These are phyloP conservation scores for Colletotrichum sojae DNA, from an alignment of 2,329 filamentous ascomycete genomes.

Conservation along the genomic window DNA sequence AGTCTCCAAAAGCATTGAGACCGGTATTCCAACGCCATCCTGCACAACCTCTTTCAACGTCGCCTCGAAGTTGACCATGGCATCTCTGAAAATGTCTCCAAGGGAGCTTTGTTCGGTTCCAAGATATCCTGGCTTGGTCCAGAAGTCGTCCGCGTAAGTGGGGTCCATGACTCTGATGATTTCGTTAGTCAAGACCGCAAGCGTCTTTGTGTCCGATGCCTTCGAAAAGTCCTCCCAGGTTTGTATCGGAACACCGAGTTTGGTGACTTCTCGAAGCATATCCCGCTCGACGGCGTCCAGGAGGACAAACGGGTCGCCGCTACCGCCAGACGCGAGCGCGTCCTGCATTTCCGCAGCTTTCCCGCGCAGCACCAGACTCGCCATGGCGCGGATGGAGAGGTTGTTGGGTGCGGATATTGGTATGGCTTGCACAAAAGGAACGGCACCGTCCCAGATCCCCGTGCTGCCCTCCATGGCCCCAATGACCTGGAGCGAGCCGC, in stretches of 20 bases:
- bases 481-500: conserved; percentile 43
- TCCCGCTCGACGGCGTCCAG: conserved; percentile 13
- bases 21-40: background rate
- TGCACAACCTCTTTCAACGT: conserved; percentile 4
- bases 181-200: conserved; percentile 2
- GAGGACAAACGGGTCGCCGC: conserved; percentile 16
- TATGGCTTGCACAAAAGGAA: conserved; percentile 42
- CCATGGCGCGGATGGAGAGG: conserved; percentile 35
- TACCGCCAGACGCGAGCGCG: conserved; percentile 34
- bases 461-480: conserved; percentile 43
- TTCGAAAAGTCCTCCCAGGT: conserved; percentile 37
- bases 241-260: conserved; percentile 26
- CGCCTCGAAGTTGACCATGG: conserved; percentile 20
- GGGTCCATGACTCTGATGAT: conserved; percentile 29
- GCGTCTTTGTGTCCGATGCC: conserved; percentile 7
- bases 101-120: conserved; percentile 38
- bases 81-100: conserved; percentile 31
- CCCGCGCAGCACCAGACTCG: conserved; percentile 19
- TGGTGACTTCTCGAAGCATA: conserved; percentile 26
- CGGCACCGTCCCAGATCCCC: conserved; percentile 45
- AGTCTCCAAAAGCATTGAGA: conserved; percentile 1
- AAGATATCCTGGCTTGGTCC: conserved; percentile 40
- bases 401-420: conserved; percentile 43
- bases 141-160: conserved; percentile 41
- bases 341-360: conserved; percentile 28